Percentiles rank a stretch among this genome's conserved stretches.
phyloP scores from a whole-genome alignment of 495 filamentous ascomycete genomes.

The Penicillium subrubescens region DNA sequence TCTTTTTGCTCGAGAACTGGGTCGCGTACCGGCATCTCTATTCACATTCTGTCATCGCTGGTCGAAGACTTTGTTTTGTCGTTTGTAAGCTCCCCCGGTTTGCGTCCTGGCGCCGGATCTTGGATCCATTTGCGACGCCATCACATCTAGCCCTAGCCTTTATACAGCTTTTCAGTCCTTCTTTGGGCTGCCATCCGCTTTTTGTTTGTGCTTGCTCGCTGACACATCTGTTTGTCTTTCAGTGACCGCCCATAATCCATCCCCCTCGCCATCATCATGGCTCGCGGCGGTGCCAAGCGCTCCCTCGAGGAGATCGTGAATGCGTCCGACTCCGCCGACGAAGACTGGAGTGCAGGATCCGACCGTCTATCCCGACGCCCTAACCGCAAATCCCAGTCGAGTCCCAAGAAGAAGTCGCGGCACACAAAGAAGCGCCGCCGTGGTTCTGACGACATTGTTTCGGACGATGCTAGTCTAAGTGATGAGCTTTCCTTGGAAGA shows the following conservation, averaged over 20 bases:
- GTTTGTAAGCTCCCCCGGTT: conserved; percentile 17
- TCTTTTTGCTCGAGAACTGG: neutral
- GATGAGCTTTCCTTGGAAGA: conserved; percentile 61
- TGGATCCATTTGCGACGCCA: neutral
- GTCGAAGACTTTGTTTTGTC: conserved; percentile 12
- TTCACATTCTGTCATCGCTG: conserved; percentile 13
- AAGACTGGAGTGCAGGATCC: conserved; percentile 61
- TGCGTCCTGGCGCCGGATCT: conserved; percentile 6
- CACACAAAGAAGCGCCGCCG: conserved; percentile 54
- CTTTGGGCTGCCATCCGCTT: neutral
- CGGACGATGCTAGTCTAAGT: conserved; percentile 67
- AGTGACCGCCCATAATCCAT: conserved; percentile 13
- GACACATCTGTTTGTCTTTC: conserved; percentile 9
- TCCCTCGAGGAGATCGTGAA: conserved; percentile 74
- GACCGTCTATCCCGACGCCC: conserved; percentile 37
- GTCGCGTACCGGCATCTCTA: conserved; percentile 1
- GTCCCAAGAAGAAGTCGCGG: conserved; percentile 40
- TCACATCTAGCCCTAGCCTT: neutral
- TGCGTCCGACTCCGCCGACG: conserved; percentile 83
- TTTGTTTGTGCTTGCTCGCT: conserved; percentile 5
- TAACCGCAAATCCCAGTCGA: conserved; percentile 42
- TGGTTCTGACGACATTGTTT: conserved; percentile 63
- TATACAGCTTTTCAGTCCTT: no score
- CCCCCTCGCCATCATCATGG: conserved; percentile 12
- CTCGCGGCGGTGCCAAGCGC: conserved; percentile 60